A percentile compares a stretch with the other conserved stretches of the same genome.
Evolutionary conservation across 495 filamentous ascomycete genomes (phyloP).

Genomic region (Glutinoglossum americanum): DNA sequence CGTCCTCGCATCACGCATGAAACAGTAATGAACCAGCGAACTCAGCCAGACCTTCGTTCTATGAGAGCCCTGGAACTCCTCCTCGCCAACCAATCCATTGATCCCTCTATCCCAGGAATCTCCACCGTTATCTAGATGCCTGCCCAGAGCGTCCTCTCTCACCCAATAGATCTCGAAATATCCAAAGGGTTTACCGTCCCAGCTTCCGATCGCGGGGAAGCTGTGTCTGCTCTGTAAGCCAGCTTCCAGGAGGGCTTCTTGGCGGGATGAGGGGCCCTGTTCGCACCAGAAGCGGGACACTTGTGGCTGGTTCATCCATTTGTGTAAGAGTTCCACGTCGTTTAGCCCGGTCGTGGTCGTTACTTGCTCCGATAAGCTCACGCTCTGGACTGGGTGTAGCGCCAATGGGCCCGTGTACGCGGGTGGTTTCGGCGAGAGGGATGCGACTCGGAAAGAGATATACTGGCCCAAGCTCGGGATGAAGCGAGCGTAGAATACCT

Average conservation of each 20-base stretch:
- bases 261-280: conserved; percentile 34
- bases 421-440: conserved; percentile 29
- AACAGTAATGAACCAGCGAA: conserved; percentile 67
- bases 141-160: conserved; percentile 67
- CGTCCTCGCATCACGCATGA: conserved; percentile 60
- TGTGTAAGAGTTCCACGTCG: conserved; percentile 59
- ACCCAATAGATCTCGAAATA: conserved; percentile 99
- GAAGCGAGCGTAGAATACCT: conserved; percentile 76
- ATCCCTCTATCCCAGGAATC: conserved; percentile 62
- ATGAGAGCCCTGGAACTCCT: conserved; percentile 65
- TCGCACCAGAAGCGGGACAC: conserved; percentile 68
- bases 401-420: conserved; percentile 30
- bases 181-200: conserved; percentile 88
- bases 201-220: conserved; percentile 82
- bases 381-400: neutral
- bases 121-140: conserved; percentile 31
- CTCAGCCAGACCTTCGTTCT: conserved; percentile 62
- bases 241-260: conserved; percentile 45
- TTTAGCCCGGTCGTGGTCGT: conserved; percentile 16
- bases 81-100: conserved; percentile 77
- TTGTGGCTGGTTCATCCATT: conserved; percentile 78
- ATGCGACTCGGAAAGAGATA: conserved; percentile 69
- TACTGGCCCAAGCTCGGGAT: conserved; percentile 66
- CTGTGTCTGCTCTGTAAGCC: conserved; percentile 46
- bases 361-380: conserved; percentile 1